Conservation (phyloP, 805 yeast genomes). For the Yamadazyma sp. region DNA sequence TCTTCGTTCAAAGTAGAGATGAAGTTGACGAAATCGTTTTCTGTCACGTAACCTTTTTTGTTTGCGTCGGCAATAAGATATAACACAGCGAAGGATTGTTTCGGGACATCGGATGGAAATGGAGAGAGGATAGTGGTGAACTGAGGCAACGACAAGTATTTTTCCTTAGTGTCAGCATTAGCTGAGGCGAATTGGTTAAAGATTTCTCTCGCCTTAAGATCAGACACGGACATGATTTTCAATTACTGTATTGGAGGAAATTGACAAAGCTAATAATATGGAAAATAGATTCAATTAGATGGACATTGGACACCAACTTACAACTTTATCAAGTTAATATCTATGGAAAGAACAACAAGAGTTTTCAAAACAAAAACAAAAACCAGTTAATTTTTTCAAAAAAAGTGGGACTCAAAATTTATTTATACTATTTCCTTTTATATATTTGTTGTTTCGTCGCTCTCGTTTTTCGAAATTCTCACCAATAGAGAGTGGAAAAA, state of each 20-base stretch:
- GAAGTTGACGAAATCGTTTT: slow-evolving; percentile 74
- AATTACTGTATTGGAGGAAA: no score
- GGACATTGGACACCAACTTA: slow-evolving; percentile 1
- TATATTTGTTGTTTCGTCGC: slow-evolving; percentile 4
- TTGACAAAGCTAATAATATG: not conserved
- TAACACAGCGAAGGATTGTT: slow-evolving; percentile 49
- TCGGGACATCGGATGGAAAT: slow-evolving; percentile 40
- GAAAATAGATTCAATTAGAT: not conserved
- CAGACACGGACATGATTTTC: slow-evolving; percentile 15
- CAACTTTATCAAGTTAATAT: not conserved
- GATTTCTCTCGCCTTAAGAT: slow-evolving; percentile 30
- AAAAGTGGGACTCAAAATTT: slow-evolving; percentile 9
- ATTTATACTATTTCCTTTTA: slow-evolving; percentile 9
- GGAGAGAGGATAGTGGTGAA: slow-evolving; percentile 42
- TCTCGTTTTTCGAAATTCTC: slow-evolving; percentile 3
- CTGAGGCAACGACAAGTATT: slow-evolving; percentile 33
- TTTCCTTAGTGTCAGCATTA: slow-evolving; percentile 22
- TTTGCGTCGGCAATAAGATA: slow-evolving; percentile 78
- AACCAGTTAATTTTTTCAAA: not conserved
- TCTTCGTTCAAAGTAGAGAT: slow-evolving; percentile 45
- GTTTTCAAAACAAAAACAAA: slow-evolving; percentile 5
- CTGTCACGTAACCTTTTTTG: slow-evolving; percentile 63
- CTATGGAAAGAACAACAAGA: not conserved
- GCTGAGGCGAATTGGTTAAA: slow-evolving; percentile 39
- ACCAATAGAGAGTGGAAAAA: slow-evolving; percentile 8